These are phyloP conservation scores for Saksenaea vasiformis DNA, from an alignment of 371 early-diverging fungal species.

Conservation along the genomic window DNA sequence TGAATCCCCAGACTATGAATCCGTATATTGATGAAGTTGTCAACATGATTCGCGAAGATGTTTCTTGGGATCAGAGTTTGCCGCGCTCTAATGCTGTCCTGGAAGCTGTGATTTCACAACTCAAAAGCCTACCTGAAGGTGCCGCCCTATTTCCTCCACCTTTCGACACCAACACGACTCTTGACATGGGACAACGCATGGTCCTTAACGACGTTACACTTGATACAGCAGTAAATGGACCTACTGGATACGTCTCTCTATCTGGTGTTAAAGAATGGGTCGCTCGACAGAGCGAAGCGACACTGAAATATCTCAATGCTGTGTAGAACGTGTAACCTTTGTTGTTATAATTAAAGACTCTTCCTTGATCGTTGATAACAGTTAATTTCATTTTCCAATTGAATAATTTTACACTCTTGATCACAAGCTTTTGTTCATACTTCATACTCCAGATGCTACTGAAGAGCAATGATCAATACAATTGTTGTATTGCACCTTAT, in stretches of 20 bases:
- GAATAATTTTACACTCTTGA: no score
- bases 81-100: neutral
- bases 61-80: constrained; percentile 20
- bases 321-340: no score
- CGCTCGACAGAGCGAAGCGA: neutral
- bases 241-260: constrained; percentile 9
- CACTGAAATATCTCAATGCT: neutral
- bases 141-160: neutral
- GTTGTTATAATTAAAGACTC: no score
- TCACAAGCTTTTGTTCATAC: no score
- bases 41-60: constrained; percentile 19
- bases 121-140: neutral
- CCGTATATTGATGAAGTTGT: constrained; percentile 17
- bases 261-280: constrained; percentile 21
- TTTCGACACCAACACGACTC: neutral
- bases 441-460: no score
- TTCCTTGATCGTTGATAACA: no score
- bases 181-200: constrained; percentile 2
- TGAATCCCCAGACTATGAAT: constrained; percentile 15
- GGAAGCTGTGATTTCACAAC: neutral
- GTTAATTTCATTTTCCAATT: no score
- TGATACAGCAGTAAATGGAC: constrained; percentile 15
- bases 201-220: constrained; percentile 13
- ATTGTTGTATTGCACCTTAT: no score
- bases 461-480: no score